These are phyloP conservation scores for Solanum chiquidenum DNA, from an alignment of 257 asterid genomes.

Conservation along the genomic window DNA sequence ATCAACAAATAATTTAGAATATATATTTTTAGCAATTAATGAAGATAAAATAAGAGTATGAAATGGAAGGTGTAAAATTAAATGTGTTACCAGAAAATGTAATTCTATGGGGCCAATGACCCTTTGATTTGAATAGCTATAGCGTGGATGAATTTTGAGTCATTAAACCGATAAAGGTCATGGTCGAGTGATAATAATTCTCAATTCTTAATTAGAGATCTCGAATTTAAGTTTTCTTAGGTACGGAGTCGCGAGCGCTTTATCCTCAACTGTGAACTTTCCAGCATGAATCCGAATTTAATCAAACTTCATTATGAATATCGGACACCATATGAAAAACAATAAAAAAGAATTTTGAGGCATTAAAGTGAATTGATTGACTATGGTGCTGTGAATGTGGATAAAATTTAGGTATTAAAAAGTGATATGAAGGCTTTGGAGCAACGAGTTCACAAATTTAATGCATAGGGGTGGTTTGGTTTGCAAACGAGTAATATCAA, in stretches of 20 bases:
- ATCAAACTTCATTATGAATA: fast-evolving
- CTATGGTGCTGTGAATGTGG: neutral
- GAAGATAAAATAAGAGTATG: neutral
- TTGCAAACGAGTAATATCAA: neutral
- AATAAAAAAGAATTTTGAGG: neutral
- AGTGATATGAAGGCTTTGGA: neutral
- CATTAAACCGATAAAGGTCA: neutral
- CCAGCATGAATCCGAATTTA: fast-evolving
- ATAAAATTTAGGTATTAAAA: neutral
- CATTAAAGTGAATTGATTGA: neutral
- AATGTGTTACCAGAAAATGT: neutral
- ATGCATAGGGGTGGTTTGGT: neutral
- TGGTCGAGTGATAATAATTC: neutral
- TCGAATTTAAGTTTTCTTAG: too few species aligned
- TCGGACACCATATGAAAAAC: too few species aligned
- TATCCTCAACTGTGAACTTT: too few species aligned
- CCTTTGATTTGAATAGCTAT: neutral
- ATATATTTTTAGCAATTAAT: neutral
- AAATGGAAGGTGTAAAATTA: neutral
- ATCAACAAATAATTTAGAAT: neutral
- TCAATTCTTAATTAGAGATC: too few species aligned
- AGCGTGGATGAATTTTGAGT: neutral
- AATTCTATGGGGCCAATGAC: neutral
- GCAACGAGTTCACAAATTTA: neutral
- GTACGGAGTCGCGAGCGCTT: fast-evolving